Base-by-base conservation (phyloP, 768 basidiomycete genomes). In the Termitomyces sp. region DNA sequence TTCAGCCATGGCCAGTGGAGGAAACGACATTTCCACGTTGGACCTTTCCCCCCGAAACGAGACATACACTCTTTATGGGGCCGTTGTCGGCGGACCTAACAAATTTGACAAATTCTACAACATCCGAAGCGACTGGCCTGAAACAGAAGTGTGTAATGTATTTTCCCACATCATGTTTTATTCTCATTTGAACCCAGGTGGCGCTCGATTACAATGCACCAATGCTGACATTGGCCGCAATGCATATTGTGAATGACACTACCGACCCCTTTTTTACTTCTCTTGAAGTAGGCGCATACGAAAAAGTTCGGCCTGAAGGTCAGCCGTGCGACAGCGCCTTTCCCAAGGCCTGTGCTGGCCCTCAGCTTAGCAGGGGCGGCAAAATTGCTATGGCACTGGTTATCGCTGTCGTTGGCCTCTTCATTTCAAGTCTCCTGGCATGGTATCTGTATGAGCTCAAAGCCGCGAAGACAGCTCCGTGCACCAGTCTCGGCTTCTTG, bases 161-260 rank as follows among this genome's bases (percentile, higher is more conserved):
- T 41, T 9, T 38, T n/a, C 3, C n/a, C 17, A 31, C 19, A 19
- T 44, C 12, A n/a, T 55, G 28, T n/a, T 35, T 37, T 40, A 30
- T 37, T n/a, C 26, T 33, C 21, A 15, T 38, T 26, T 44, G 35
- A 49, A 33, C 47, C 43, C 48, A 88, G 85, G 77, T 85, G 51
- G 90, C 87, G n/a, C 71, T 93, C 41, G 94, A 97, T 66, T 94
- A 94, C 69, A 91, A 90, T 61, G 91, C 93, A 0, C 92, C 93
- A 1, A 78, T 96, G 75, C 76, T 96, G n/a, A 88, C 91, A 1
- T 78, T 97, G 37, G 84, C 88, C 0, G 89, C 92, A 17, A 84
- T 85, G 76, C 83, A 87, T 62, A 78, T 87, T n/a, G 64, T 89
- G 50, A 85, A 83, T 59, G 82, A 84, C 56, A 75, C 73, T 26